Evolutionary conservation across 306 rosid genomes (phyloP).

Genomic region (Ormosia emarginata): DNA sequence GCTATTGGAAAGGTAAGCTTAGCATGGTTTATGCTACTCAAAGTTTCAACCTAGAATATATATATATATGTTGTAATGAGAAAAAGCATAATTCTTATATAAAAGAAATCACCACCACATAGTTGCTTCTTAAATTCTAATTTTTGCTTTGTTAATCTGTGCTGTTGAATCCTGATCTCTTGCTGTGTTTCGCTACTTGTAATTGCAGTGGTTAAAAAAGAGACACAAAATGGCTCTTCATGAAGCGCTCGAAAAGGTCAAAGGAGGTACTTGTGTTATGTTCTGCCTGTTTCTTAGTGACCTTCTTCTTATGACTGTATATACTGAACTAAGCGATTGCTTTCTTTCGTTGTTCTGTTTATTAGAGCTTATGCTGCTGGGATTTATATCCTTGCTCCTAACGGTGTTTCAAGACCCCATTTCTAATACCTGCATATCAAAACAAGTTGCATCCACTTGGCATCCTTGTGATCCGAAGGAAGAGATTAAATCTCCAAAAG

Average conservation of each 20-base stretch:
- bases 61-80: not conserved
- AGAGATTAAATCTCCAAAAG: slow-evolving; percentile 17
- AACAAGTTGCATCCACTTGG: slow-evolving; percentile 49
- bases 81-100: not conserved
- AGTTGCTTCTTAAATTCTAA: not conserved
- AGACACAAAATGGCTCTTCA: slow-evolving; percentile 54
- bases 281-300: not conserved
- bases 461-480: slow-evolving; percentile 36
- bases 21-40: not conserved
- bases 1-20: slow-evolving; percentile 40
- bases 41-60: not conserved
- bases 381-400: slow-evolving; percentile 64
- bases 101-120: not conserved
- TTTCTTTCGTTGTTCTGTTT: not conserved
- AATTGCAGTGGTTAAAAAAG: slow-evolving; percentile 40
- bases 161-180: not conserved
- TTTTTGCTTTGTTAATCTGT: not conserved
- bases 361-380: slow-evolving; percentile 80
- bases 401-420: slow-evolving; percentile 33
- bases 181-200: not conserved
- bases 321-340: not conserved
- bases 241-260: slow-evolving; percentile 74
- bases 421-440: slow-evolving; percentile 43
- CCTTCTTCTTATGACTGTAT: not conserved
- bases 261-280: slow-evolving; percentile 44